Base-by-base conservation (phyloP, 164 flowering plant genomes). In the Umbilicus rupestris region DNA sequence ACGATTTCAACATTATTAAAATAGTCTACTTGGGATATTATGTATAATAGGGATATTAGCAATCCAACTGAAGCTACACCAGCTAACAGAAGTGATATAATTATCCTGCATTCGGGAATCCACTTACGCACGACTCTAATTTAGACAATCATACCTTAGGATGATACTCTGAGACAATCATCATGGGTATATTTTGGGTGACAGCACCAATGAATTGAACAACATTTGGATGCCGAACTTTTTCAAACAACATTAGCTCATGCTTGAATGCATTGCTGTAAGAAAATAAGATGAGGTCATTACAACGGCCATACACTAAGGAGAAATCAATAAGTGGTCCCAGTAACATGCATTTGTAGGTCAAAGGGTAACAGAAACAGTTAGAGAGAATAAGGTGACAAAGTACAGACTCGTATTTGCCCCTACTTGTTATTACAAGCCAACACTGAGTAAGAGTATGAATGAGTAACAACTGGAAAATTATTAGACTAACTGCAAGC, bases 201-300 rank as follows among this genome's bases (percentile, higher is more conserved):
- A 91, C 97, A 75, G 96, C 98, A 73, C 98, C 97, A 73, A 94
- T 96, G 84, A 94, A 94, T 72, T 94, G 99, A 71, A 94, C 84
- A 20, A 91, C 87, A 72, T 94, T 89, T 37, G 99, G 99, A 80
- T 94, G 98, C 57, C 98, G 47, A 35, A 85, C 91, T 76, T 83
- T 89, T 66, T 85, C 96, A 64, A 89, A 71, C 72, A 85, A 67
- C 52, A 85, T 83, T 59, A 89, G 76, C 78, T 89, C 96, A 60
- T 84, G 75, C 71, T 81, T 83, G 79, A 89, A 89, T 60, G 89
- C 85, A 67, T 82, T 81, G 81, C 90, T 89, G 85, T 63, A 24
- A 28, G 59, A 26, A 52, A 26, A 9, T 6, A 52, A 52, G 59
- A 52, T 26, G 15, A 24, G 31, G 59, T 52, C 59, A 24, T 10